Evolutionary conservation across 2,329 filamentous ascomycete species (phyloP).

Genomic region (Paecilomyces variotii): DNA sequence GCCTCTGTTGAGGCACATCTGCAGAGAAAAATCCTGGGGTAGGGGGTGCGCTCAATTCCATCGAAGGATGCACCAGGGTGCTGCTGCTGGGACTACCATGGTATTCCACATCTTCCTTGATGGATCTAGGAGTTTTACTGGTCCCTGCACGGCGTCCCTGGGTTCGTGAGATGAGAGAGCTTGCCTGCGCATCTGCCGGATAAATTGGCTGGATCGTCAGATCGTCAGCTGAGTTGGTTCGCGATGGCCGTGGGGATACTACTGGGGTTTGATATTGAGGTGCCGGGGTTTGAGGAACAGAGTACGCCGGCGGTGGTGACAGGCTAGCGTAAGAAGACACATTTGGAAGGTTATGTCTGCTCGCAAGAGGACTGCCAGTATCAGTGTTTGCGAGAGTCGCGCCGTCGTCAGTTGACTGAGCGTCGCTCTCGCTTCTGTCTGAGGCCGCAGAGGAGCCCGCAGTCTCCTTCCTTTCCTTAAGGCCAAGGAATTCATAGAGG

Average conservation of each 20-base stretch:
- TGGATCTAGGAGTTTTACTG: background rate
- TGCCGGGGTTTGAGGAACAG: constrained; percentile 4
- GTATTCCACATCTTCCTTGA: background rate
- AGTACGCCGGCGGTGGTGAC: constrained; percentile 3
- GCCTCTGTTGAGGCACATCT: background rate
- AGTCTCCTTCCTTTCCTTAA: constrained; percentile 1
- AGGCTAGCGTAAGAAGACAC: constrained; percentile 4
- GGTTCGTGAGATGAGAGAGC: background rate
- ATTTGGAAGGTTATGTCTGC: background rate
- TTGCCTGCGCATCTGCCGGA: background rate
- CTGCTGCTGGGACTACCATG: background rate
- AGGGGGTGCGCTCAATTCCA: background rate
- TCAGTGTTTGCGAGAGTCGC: background rate
- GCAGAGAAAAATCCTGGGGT: background rate
- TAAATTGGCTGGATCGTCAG: background rate
- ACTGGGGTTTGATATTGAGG: constrained; percentile 7
- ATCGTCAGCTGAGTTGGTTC: constrained; percentile 2
- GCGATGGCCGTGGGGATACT: constrained; percentile 5
- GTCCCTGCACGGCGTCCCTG: background rate
- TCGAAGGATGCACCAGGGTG: background rate
- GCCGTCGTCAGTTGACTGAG: background rate
- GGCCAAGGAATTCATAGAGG: constrained; percentile 2
- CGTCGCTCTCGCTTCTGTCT: background rate
- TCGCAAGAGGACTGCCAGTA: background rate
- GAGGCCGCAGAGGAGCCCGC: constrained; percentile 1